phyloP scores from a whole-genome alignment of 116 monocot species.

The Dioscorea cayenensis region DNA sequence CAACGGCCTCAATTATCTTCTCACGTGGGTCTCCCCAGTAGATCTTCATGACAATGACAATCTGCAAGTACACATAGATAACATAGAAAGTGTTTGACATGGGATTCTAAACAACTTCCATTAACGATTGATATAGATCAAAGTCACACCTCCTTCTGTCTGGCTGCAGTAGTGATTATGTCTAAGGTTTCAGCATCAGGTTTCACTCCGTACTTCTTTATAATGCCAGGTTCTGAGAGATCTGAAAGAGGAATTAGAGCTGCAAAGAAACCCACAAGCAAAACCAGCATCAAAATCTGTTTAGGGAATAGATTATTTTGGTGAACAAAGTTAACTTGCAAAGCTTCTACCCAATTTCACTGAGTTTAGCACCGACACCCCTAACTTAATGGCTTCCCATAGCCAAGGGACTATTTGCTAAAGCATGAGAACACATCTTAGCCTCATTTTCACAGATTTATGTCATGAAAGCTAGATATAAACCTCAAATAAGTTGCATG shows the following conservation, averaged over 20 bases:
- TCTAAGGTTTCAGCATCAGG: constrained; percentile 67
- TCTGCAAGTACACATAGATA: constrained; percentile 14
- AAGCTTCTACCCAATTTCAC: too few relatives aligned
- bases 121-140: neutral
- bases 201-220: constrained; percentile 73
- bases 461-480: too few relatives aligned
- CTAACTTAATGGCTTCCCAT: too few relatives aligned
- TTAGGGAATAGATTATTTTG: too few relatives aligned
- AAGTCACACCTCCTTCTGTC: constrained; percentile 50
- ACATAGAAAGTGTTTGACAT: neutral
- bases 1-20: constrained; percentile 61
- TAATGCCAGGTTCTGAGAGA: constrained; percentile 41
- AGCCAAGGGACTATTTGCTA: too few relatives aligned
- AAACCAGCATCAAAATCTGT: neutral
- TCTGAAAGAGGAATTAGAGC: constrained; percentile 77
- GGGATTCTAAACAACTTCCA: neutral
- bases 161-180: constrained; percentile 43
- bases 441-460: too few relatives aligned
- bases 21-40: constrained; percentile 78
- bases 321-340: too few relatives aligned
- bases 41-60: constrained; percentile 55
- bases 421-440: too few relatives aligned
- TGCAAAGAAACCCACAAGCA: constrained; percentile 12
- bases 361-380: too few relatives aligned
- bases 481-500: too few relatives aligned